Evolutionary conservation across 371 early-diverging fungal species (phyloP), one percentile per base, ranked within the genome.

Genomic region (Apophysomyces variabilis): DNA sequence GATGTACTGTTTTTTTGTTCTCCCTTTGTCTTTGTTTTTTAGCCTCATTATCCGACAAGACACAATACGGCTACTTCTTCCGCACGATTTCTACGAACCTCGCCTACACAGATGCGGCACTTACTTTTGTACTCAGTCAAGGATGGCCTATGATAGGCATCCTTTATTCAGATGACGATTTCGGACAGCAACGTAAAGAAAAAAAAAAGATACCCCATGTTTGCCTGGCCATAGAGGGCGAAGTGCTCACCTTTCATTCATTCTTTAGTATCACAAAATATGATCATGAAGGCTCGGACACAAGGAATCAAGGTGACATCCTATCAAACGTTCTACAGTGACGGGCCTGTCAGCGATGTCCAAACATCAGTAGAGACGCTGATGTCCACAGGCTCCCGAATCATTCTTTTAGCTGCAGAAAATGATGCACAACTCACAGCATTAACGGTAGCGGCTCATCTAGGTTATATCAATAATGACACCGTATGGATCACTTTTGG

Each of bases 41-140:
- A 87, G 87, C 82, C 11, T 83, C 85, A 35, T 57, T 87, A 18
- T 85, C 87, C 4, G 85, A 74, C 62, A 87, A 84, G 57, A 74
- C 82, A 1, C 84, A 87, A 46, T 87, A 84, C 68, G 70, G 77
- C 4, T 82, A 84, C 44, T 87, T 87, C 59, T 87, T 84, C 58
- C 76, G 87, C 60, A 87, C 87, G 0, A 79, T 82, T 26, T 84
- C 84, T 4, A 87, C 87, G 3, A 80, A 84, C 39, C 64, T 87
- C 12, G 63, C 83, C 38, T 87, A 78, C 64, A 77, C 80, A 5
- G 76, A 74, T 39, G 87, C 85, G 6, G 82, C 82, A 26, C 63
- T 87, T n/a, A 67, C 79, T 12, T 87, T 87, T 64, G 68, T 85
- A 0, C 67, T 71, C 0, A 84, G 75, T 60, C 85, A 85, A 62